These are phyloP conservation scores for Choiromyces venosus DNA, from an alignment of 495 filamentous ascomycete species.

Conservation along the genomic window DNA sequence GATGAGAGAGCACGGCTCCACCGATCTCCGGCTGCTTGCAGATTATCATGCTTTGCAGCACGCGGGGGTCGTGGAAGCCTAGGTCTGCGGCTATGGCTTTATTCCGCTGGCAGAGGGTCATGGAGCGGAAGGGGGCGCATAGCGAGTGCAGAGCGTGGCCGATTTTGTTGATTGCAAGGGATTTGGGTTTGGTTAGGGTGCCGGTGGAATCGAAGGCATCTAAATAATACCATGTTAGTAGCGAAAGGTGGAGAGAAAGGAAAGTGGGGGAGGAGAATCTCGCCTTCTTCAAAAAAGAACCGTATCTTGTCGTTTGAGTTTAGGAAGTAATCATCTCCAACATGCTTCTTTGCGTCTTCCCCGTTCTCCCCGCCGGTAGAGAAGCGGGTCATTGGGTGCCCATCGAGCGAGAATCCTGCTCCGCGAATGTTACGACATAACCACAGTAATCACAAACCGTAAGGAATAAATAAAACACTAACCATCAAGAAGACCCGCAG, in stretches of 20 bases:
- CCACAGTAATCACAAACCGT: not conserved
- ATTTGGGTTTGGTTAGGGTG: slow-evolving; percentile 65
- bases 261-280: slow-evolving; percentile 18
- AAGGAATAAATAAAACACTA: slow-evolving; percentile 4
- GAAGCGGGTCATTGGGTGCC: slow-evolving; percentile 90
- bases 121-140: slow-evolving; percentile 61
- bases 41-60: slow-evolving; percentile 94
- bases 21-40: slow-evolving; percentile 97
- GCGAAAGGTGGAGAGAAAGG: not conserved
- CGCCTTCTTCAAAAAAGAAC: slow-evolving; percentile 93
- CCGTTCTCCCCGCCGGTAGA: slow-evolving; percentile 65
- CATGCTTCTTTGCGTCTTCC: slow-evolving; percentile 53
- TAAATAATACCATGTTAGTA: slow-evolving; percentile 13
- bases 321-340: slow-evolving; percentile 95
- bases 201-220: slow-evolving; percentile 62
- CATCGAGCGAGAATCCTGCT: slow-evolving; percentile 60
- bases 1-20: slow-evolving; percentile 77
- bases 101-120: slow-evolving; percentile 54
- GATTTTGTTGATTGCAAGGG: slow-evolving; percentile 89
- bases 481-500: slow-evolving; percentile 61
- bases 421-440: not conserved
- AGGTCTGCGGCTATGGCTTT: slow-evolving; percentile 61
- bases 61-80: slow-evolving; percentile 65
- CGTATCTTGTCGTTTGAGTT: slow-evolving; percentile 79
- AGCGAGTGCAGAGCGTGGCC: slow-evolving; percentile 81